Evolutionary conservation across 768 basidiomycete genomes (phyloP).

Genomic region (Podaxis sp.): DNA sequence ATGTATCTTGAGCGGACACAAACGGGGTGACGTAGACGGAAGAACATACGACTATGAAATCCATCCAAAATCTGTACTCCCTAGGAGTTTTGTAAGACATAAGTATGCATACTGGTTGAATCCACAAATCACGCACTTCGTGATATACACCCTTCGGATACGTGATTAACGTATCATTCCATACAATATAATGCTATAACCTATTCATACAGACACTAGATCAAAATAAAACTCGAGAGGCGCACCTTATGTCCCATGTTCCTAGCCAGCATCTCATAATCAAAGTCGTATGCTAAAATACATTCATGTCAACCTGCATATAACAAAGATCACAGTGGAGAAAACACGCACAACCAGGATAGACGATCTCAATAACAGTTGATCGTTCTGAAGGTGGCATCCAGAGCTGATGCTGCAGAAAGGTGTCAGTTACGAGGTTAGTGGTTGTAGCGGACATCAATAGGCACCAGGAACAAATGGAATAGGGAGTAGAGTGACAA

Average conservation of each 20-base stretch:
- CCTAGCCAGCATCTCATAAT: conserved; percentile 40
- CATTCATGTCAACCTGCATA: not conserved
- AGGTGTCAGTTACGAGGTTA: not conserved
- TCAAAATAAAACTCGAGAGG: not conserved
- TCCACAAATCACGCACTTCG: conserved; percentile 19
- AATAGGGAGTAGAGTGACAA: not conserved
- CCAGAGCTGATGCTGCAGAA: conserved; percentile 53
- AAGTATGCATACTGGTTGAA: not conserved
- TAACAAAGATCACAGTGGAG: not conserved
- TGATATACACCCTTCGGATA: conserved; percentile 30
- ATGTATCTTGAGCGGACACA: not conserved
- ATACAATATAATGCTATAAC: conserved; percentile 55
- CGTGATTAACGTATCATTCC: conserved; percentile 58
- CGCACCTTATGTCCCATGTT: conserved; percentile 41
- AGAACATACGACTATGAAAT: conserved; percentile 13
- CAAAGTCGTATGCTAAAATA: conserved; percentile 33
- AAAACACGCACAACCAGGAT: conserved; percentile 42
- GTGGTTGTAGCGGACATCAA: not conserved
- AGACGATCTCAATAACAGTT: conserved; percentile 71
- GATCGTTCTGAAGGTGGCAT: conserved; percentile 64
- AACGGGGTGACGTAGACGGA: not conserved
- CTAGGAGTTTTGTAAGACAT: conserved; percentile 38
- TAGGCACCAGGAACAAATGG: conserved; percentile 6
- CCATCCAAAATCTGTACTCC: conserved; percentile 54
- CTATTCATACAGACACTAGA: not conserved